Evolutionary conservation across 1,284 basidiomycete species (phyloP), one percentile per base, ranked within the genome.

Genomic region (Lentinula novae-zelandiae): DNA sequence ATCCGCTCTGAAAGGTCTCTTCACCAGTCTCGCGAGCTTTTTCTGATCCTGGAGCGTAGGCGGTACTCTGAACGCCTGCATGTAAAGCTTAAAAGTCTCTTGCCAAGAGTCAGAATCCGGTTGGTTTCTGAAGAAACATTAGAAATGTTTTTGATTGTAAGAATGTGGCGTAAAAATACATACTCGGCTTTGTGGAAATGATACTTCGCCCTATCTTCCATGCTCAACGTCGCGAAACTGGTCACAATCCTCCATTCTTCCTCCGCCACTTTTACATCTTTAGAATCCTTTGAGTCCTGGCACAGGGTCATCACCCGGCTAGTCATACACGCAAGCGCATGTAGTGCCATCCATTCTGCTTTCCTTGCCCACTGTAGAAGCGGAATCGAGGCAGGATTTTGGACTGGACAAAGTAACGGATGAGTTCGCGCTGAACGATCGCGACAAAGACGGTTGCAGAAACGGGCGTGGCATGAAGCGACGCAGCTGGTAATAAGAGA

Each of bases 361-460:
- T 79, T 73, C 50, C 82, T 77, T 12, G 86, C 83, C 65, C 86
- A 86, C 40, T 76, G 75, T n/a, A 91, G 68, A 2, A 95, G 78
- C 0, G 83, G 79, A 2, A 75, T 72, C 1, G 82, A 84, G 5
- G 82, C 83, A 0, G 90, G 89, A 68, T 95, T 96, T 60, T 86
- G 84, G 0, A 83, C 78, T 0, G 85, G 78, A 67, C 93, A 96
- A 8, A 96, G 77, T 1, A 95, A 75, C 0, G 86, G 82, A 64
- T 94, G 92, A 7, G 82, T 82, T 58, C 80, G 81, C 0, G 78
- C 79, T 4, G 84, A 82, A 17, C 87, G 82, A 6, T 81, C 71
- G 13, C 84, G 79, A 69, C 93, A 95, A 0, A 92, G 80, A 3
- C 89, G 82, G 64, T 85, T 91, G 75, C 93, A 95, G 76, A 93